Percentiles rank a stretch among this genome's conserved stretches.
phyloP scores from a whole-genome alignment of 1,284 basidiomycete genomes.

The Tilletia horrida region DNA sequence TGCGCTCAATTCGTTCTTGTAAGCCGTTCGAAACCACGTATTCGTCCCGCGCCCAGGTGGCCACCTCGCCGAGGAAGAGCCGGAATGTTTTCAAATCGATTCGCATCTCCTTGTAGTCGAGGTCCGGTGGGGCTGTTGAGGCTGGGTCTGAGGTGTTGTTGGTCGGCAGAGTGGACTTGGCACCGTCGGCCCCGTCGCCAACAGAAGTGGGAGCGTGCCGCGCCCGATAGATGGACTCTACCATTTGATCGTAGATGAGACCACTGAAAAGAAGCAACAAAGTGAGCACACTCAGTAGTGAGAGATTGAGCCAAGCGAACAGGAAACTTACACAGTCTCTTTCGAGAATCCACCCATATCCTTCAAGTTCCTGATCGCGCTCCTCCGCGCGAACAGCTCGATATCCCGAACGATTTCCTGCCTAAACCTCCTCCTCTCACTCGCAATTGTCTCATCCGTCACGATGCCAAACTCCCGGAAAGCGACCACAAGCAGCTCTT shows the following conservation, averaged over 20 bases:
- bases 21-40: slow-evolving; percentile 67
- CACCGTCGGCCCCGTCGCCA: neutral
- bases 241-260: slow-evolving; percentile 52
- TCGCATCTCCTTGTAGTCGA: slow-evolving; percentile 66
- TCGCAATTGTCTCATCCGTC: slow-evolving; percentile 88
- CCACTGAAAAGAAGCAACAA: slow-evolving; percentile 26
- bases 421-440: slow-evolving; percentile 80
- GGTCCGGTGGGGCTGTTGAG: slow-evolving; percentile 26
- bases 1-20: slow-evolving; percentile 51
- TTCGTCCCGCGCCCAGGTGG: slow-evolving; percentile 94
- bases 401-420: slow-evolving; percentile 89
- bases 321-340: slow-evolving; percentile 82
- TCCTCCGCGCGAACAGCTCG: slow-evolving; percentile 92
- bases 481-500: slow-evolving; percentile 67
- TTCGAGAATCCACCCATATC: slow-evolving; percentile 78
- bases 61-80: slow-evolving; percentile 84
- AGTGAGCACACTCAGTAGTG: no score
- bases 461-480: slow-evolving; percentile 87
- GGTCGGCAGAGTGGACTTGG: slow-evolving; percentile 26
- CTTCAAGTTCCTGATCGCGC: slow-evolving; percentile 83
- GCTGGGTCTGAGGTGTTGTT: neutral
- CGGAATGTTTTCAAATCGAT: slow-evolving; percentile 84
- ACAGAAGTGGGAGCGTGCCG: slow-evolving; percentile 38
- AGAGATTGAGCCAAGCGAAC: no score
- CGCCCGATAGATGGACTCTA: slow-evolving; percentile 52